Percentiles rank a stretch among this genome's conserved stretches.
Evolutionary conservation across 495 filamentous ascomycete species (phyloP).

Genomic region (Eremomyces bilateralis): DNA sequence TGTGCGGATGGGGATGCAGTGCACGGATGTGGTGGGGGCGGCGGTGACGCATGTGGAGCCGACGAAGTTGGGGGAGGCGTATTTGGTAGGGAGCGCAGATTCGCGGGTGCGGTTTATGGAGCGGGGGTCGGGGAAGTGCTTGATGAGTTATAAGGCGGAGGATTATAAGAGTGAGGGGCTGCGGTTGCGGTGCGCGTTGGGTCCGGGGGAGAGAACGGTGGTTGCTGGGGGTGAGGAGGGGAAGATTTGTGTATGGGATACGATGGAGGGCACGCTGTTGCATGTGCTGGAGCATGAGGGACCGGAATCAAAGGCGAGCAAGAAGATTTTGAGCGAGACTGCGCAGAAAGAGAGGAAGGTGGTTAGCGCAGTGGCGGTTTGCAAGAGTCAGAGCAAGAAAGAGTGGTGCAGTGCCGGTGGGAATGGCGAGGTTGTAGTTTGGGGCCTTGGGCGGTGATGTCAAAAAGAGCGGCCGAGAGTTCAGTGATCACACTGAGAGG

Average conservation of each 20-base stretch:
- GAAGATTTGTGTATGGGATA: constrained; percentile 71
- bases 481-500: too few relatives aligned
- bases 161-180: constrained; percentile 16
- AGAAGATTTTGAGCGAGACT: constrained; percentile 32
- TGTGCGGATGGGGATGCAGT: constrained; percentile 53
- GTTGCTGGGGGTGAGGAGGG: constrained; percentile 69
- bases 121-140: constrained; percentile 42
- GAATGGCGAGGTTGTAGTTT: constrained; percentile 33
- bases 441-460: too few relatives aligned
- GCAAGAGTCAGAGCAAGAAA: constrained; percentile 38
- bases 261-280: constrained; percentile 41
- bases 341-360: constrained; percentile 36
- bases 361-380: constrained; percentile 34
- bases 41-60: constrained; percentile 44
- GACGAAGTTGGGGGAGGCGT: constrained; percentile 46
- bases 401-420: constrained; percentile 43
- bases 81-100: constrained; percentile 60
- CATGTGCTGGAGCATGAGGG: constrained; percentile 3
- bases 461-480: too few relatives aligned
- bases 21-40: constrained; percentile 47
- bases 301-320: not conserved
- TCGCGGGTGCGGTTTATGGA: constrained; percentile 64
- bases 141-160: constrained; percentile 41
- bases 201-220: constrained; percentile 44
- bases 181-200: constrained; percentile 16